Base-by-base conservation (phyloP, 495 filamentous ascomycete genomes). In the Penicillium lividum region DNA sequence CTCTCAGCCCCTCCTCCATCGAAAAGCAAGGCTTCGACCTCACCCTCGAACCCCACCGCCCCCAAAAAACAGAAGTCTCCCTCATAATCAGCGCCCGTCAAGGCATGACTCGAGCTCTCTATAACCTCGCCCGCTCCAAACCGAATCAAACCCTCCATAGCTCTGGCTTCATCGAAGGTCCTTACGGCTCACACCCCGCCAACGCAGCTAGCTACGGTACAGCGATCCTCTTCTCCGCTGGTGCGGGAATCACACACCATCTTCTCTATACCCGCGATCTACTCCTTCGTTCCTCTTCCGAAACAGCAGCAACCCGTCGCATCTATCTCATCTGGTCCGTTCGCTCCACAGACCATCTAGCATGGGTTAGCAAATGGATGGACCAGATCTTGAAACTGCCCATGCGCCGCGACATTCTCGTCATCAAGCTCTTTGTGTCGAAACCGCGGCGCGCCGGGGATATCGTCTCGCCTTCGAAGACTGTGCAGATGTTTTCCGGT, bases 331-430 rank as follows among this genome's bases (percentile, higher is more conserved):
- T 97, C 48, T 98, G 94, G 94, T 86, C 88, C 46, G 90, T 98
- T 53, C 90, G 93, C 62, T 89, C 81, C 42, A 89, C 88, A 27
- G 93, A 97, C 54, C 89, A 92, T 61, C 82, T 98, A 28, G 86
- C 92, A 67, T 98, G 94, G 94, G 90, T 97, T 43, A 83, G 90
- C 7, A 84, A 88, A 7, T 98, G 90, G 90, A 98, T 98, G 94
- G 93, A 96, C 59, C 80, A 90, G 67, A 93, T 98, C 58, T 81
- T 98, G 36, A 84, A 84, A 3, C 89, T 97, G 79, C 89, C 92
- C 8, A 82, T 80, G 47, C 86, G 94, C 0, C 83, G 92, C 28
- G 90, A 97, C 28, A 83, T 93, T 3, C 84, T 98, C 42, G 82
- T 84, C 43, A 87, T 98, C 56, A 84, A 92, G 77, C 78, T 98